A percentile compares a stretch with the other conserved stretches of the same genome.
Evolutionary conservation across 805 yeast genomes (phyloP).

Genomic region (Vanderwaltozyma polyspora): DNA sequence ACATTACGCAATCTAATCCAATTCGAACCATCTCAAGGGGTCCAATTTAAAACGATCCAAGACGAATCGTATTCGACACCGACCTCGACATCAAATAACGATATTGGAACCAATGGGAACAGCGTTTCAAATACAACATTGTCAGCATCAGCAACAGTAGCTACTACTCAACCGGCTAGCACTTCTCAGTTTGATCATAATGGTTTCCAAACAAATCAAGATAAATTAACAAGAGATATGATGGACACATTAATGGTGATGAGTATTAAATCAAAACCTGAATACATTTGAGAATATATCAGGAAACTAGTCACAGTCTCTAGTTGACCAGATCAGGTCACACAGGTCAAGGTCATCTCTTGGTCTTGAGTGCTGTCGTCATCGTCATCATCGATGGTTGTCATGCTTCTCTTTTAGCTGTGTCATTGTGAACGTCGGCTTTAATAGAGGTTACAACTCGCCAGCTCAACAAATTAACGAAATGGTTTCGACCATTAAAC

Average conservation of each 20-base stretch:
- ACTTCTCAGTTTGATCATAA: slow-evolving; percentile 8
- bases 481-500: too few relatives aligned
- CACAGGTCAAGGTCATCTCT: too few relatives aligned
- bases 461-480: too few relatives aligned
- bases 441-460: too few relatives aligned
- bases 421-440: too few relatives aligned
- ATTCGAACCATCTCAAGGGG: slow-evolving; percentile 53
- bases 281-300: slow-evolving; percentile 6
- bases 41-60: slow-evolving; percentile 12
- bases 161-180: slow-evolving; percentile 8
- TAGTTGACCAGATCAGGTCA: too few relatives aligned
- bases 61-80: slow-evolving; percentile 1
- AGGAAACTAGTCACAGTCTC: too few relatives aligned
- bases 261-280: slow-evolving; percentile 25
- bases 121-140: slow-evolving; percentile 6
- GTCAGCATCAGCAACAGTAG: slow-evolving; percentile 6
- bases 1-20: slow-evolving; percentile 38
- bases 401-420: too few relatives aligned
- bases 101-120: background rate
- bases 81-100: background rate
- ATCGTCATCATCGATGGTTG: too few relatives aligned
- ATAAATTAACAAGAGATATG: slow-evolving; percentile 19
- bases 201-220: slow-evolving; percentile 3
- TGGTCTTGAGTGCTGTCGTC: too few relatives aligned
- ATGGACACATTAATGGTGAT: slow-evolving; percentile 23